These are phyloP conservation scores for Trypanosoma platydactyli DNA, from an alignment of 208 protist genomes.

Conservation along the genomic window DNA sequence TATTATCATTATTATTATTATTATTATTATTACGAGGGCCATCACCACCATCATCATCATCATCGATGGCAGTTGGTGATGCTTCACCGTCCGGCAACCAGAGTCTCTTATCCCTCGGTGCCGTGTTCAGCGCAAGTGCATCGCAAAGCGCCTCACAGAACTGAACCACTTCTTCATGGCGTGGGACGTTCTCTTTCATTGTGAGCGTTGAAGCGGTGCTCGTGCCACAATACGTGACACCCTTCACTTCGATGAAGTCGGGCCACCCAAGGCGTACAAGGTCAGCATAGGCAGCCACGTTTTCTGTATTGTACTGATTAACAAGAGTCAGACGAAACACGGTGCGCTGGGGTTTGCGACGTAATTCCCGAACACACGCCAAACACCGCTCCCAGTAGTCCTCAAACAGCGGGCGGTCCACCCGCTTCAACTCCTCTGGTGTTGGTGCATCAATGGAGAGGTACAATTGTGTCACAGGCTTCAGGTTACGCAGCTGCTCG, in stretches of 20 bases:
- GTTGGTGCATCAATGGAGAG: conserved; percentile 93
- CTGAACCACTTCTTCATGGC: conserved; percentile 92
- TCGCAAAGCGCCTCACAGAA: conserved; percentile 82
- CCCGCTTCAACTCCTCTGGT: conserved; percentile 84
- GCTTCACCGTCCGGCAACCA: conserved; percentile 1
- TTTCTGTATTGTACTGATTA: conserved; percentile 91
- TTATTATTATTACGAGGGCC: conserved; percentile 1
- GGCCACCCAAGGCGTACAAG: conserved; percentile 91
- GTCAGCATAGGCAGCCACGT: conserved; percentile 74
- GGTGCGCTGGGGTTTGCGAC: conserved; percentile 89
- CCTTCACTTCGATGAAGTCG: conserved; percentile 96
- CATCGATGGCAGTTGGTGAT: not conserved
- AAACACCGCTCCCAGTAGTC: conserved; percentile 96
- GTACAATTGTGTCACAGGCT: conserved; percentile 94
- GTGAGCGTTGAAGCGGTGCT: conserved; percentile 76
- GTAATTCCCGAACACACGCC: conserved; percentile 81
- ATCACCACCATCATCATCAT: conserved; percentile 13
- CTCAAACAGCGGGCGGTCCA: conserved; percentile 93
- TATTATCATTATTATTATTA: conserved; percentile 1
- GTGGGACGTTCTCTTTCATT: conserved; percentile 94
- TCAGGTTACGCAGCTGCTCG: conserved; percentile 69
- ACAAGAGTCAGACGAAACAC: conserved; percentile 97
- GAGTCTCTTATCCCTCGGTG: conserved; percentile 18
- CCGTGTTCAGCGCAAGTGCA: conserved; percentile 31
- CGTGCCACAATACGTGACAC: conserved; percentile 93